Base-by-base conservation (phyloP, 495 filamentous ascomycete species). In the Annulohypoxylon maeteangense region DNA sequence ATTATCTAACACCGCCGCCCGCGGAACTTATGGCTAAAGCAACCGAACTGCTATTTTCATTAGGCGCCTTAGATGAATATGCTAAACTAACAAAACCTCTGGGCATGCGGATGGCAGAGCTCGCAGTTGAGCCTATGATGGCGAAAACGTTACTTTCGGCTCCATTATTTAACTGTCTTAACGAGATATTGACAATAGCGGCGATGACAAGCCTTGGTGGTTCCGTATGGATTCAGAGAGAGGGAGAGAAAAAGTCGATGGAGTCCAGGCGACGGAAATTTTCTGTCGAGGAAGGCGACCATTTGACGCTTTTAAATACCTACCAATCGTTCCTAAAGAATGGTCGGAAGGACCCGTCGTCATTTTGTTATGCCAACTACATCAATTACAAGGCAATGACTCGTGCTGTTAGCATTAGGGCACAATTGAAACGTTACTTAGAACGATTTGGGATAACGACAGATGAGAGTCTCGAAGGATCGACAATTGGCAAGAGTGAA, bases 41-140 rank as follows among this genome's bases (percentile, higher is more conserved):
- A 14, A 86, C 97, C 3, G 95, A 99, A 76, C 83, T 98, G 4
- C 83, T 99, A 16, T 98, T 90, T 81, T 91, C 93, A 5, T 88
- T 99, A 29, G 94, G 94, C 18, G 93, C 94, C 1, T 81, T 99
- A 20, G 94, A 98, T 68, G 88, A 91, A 62, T 93, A 98, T 73
- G 94, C 93, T 29, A 96, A 94, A 77, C 90, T 99, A 53, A 98
- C 95, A 12, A 90, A 88, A 59, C 95, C 95, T 0, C 82, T 97
- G 23, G 95, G 96, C 1, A 82, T 87, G 56, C 88, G 95, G 54
- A 98, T 99, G 93, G 95, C 96, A 7, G 96, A 98, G 79, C 85
- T 99, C 65, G 91, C 94, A 0, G 88, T 98, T 14, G 94, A 97
- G 71, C 96, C 96, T 1, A 98, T 98, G 94, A 94, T 98, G 89